Evolutionary conservation across 345 rosid species (phyloP), one percentile per base, ranked within the genome.

Genomic region (Pugionium dolabratum): DNA sequence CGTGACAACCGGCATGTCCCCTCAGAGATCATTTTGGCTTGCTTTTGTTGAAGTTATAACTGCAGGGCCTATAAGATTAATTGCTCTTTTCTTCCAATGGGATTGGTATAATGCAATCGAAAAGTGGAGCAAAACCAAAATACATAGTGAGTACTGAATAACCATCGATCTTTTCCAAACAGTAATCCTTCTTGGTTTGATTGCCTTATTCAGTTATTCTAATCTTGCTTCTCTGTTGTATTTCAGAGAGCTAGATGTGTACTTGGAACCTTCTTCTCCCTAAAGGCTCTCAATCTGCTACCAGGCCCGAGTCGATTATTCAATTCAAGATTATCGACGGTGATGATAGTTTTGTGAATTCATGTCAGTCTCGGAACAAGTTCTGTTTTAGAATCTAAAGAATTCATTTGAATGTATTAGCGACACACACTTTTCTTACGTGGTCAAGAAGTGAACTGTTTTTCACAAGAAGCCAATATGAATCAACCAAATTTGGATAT

Each of bases 31-130:
- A 10, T 82, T 40, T 68, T 39, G 76, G 77, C 79, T 85, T 81
- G 98, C 97, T 48, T 88, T 84, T 67, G 41, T 85, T 53, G 97
- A 93, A 82, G 91, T 93, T 28, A 70, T 74, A 45, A 55, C 79
- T 6, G 81, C 73, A 49, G 81, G 91, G 65, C 18, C 84, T 6
- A 11, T 79, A 35, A 87, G 91, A 30, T 31, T 88, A 26, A 65
- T 25, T 18, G 90, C 81, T 41, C 77, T 90, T 31, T 79, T 64
- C 59, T 86, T 84, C 59, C 89, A 79, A 43, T 88, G 98, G 97
- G 88, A 77, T 67, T 86, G 90, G 94, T 93, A 90, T 37, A 62
- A 77, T 30, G 79, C 76, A 34, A 90, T 87, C 35, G 83, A 81
- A 18, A 74, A 67, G 9, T 74, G 73, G 77, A 73, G 58, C 69